A percentile compares a stretch with the other conserved stretches of the same genome.
These are phyloP conservation scores for Pelargonium citronellum DNA, from an alignment of 441 rosid genomes.

Conservation along the genomic window DNA sequence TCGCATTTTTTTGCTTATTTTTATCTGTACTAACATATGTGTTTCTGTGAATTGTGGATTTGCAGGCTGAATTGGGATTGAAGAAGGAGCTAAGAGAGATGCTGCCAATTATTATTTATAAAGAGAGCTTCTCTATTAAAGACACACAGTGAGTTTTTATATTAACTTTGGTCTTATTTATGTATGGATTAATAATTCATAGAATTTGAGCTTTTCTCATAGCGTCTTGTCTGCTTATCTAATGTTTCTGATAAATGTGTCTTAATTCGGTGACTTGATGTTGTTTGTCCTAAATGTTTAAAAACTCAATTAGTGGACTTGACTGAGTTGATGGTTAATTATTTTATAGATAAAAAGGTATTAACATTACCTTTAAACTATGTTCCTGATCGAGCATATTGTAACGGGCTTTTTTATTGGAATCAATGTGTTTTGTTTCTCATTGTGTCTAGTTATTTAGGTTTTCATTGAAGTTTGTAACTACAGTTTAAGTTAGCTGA, in stretches of 20 bases:
- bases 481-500: not conserved
- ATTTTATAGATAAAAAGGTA: no score
- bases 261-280: not conserved
- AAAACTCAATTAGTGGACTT: no score
- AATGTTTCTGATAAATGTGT: not conserved
- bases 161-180: not conserved
- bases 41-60: constrained; percentile 14
- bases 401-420: not conserved
- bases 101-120: constrained; percentile 72
- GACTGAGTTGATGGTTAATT: no score
- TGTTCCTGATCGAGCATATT: not conserved
- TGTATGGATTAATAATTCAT: no score
- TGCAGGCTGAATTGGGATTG: constrained; percentile 65
- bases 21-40: no score
- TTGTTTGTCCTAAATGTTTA: no score
- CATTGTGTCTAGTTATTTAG: not conserved
- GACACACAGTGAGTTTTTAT: constrained; percentile 58
- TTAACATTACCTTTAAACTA: not conserved
- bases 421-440: not conserved
- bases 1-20: no score
- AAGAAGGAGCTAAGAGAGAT: constrained; percentile 82
- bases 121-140: constrained; percentile 67
- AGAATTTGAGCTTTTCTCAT: no score
- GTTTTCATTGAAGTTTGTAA: not conserved
- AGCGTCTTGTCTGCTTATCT: not conserved